Conservation (phyloP, 2,329 filamentous ascomycete genomes). For the Aspergillus chevalieri region DNA sequence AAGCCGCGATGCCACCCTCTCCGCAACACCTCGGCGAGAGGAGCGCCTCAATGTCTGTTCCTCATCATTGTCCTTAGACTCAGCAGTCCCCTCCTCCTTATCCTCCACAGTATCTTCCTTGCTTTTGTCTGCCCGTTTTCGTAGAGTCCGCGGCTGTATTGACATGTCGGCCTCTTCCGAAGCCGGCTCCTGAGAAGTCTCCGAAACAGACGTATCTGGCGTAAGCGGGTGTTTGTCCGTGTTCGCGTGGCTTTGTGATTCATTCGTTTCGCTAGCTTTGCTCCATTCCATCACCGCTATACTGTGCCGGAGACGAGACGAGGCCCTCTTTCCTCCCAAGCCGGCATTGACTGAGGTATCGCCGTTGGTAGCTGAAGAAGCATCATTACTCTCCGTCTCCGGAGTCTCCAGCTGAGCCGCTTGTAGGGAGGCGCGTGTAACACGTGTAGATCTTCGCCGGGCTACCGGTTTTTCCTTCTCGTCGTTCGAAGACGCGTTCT, state of each 20-base stretch:
- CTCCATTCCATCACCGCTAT: slow-evolving; percentile 36
- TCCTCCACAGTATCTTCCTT: slow-evolving; percentile 18
- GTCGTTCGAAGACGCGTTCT: slow-evolving; percentile 26
- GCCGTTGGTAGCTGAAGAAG: slow-evolving; percentile 11
- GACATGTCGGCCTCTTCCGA: slow-evolving; percentile 17
- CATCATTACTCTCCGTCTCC: slow-evolving; percentile 15
- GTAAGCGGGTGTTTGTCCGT: slow-evolving; percentile 20
- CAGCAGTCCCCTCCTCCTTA: slow-evolving; percentile 16
- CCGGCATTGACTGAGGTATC: slow-evolving; percentile 39
- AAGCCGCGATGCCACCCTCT: slow-evolving; percentile 38
- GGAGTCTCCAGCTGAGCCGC: slow-evolving; percentile 21
- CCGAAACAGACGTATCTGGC: slow-evolving; percentile 31
- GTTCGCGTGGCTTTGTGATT: slow-evolving; percentile 7
- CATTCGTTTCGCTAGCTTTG: slow-evolving; percentile 15
- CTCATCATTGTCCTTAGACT: slow-evolving; percentile 16
- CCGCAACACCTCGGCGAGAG: slow-evolving; percentile 38
- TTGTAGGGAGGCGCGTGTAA: slow-evolving; percentile 34
- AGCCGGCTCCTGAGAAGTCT: slow-evolving; percentile 26
- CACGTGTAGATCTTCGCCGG: slow-evolving; percentile 33
- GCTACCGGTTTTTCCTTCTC: slow-evolving; percentile 21
- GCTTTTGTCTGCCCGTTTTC: slow-evolving; percentile 25
- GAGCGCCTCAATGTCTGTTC: slow-evolving; percentile 35
- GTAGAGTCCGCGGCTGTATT: slow-evolving; percentile 25
- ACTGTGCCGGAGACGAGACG: slow-evolving; percentile 34
- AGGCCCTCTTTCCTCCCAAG: slow-evolving; percentile 26